These are phyloP conservation scores for Przewalskia tangutica DNA, from an alignment of 257 asterid genomes.

Conservation along the genomic window DNA sequence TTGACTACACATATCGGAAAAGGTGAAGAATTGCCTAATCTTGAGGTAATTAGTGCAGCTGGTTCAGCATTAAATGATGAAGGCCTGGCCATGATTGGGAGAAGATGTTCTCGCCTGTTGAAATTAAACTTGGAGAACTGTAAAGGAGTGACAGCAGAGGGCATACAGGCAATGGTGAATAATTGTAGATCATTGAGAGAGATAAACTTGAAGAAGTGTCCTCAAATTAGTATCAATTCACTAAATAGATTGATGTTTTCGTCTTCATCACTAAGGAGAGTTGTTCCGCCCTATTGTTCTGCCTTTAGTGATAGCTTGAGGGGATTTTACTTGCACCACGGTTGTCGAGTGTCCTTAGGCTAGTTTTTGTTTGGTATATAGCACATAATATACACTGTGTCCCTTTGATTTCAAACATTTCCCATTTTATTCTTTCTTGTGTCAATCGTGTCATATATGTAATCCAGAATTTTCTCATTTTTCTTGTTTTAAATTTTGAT, in stretches of 20 bases:
- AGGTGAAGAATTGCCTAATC: conserved; percentile 7
- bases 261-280: conserved; percentile 12
- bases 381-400: neutral
- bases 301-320: conserved; percentile 2
- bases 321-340: conserved; percentile 13
- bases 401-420: neutral
- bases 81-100: conserved; percentile 9
- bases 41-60: conserved; percentile 9
- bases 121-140: conserved; percentile 8
- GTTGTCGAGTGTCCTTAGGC: conserved; percentile 1
- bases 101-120: conserved; percentile 8
- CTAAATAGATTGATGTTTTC: conserved; percentile 7
- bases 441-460: neutral
- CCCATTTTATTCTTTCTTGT: neutral
- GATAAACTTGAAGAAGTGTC: conserved; percentile 7
- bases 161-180: conserved; percentile 2
- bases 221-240: neutral
- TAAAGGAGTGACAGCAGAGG: conserved; percentile 1
- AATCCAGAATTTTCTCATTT: neutral
- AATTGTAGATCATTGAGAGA: conserved; percentile 6
- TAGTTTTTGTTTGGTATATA: neutral
- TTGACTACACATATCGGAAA: neutral
- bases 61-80: conserved; percentile 1
- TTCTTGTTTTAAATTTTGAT: neutral
- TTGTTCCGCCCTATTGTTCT: conserved; percentile 5